phyloP scores from a whole-genome alignment of 1,139 yeast species.

The Yamadazyma triangularis region DNA sequence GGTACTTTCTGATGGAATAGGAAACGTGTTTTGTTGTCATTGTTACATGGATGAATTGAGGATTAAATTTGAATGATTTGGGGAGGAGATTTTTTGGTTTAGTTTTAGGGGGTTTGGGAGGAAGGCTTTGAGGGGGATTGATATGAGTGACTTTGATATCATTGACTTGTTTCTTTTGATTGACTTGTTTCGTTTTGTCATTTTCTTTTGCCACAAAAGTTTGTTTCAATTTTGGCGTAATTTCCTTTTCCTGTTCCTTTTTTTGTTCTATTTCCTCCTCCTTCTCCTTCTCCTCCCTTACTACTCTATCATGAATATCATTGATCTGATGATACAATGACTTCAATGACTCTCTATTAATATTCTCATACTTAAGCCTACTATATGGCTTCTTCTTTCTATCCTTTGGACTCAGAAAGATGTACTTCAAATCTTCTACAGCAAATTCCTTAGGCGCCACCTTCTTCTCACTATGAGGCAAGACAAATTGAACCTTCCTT shows the following conservation, averaged over 20 bases:
- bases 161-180: too few relatives aligned
- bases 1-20: conserved; percentile 7
- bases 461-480: too few relatives aligned
- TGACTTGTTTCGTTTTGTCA: too few relatives aligned
- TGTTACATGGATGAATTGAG: conserved; percentile 2
- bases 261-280: too few relatives aligned
- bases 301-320: conserved; percentile 10
- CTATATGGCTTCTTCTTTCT: conserved; percentile 1
- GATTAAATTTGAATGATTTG: background rate
- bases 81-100: background rate
- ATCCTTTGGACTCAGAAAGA: conserved; percentile 8
- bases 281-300: too few relatives aligned
- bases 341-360: conserved; percentile 5
- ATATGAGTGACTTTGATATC: too few relatives aligned
- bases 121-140: too few relatives aligned
- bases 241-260: too few relatives aligned
- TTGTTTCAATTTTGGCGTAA: too few relatives aligned
- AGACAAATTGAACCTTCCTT: too few relatives aligned
- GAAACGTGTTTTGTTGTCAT: conserved; percentile 7
- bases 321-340: conserved; percentile 9
- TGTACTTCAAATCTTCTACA: conserved; percentile 13
- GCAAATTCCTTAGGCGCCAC: conserved; percentile 14
- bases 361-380: conserved; percentile 1
- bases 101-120: too few relatives aligned
- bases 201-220: too few relatives aligned